Evolutionary conservation across 1,284 basidiomycete genomes (phyloP).

Genomic region (Leccinum fallax): DNA sequence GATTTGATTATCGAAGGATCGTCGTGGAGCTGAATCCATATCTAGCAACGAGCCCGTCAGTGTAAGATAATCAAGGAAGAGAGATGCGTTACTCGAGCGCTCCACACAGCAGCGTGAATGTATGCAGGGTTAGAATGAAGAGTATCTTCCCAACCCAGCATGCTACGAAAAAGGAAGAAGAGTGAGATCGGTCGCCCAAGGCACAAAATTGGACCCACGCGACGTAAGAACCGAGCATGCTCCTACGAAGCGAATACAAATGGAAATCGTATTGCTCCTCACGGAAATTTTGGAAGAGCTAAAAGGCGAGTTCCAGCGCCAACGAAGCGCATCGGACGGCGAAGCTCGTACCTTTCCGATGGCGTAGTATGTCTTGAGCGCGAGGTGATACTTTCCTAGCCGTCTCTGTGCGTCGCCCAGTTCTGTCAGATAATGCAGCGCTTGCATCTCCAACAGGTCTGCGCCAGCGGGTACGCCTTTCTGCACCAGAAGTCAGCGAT

Average conservation of each 20-base stretch:
- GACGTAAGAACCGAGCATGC: constrained; percentile 85
- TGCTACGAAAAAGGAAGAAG: constrained; percentile 42
- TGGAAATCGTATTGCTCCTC: constrained; percentile 99
- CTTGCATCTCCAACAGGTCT: constrained; percentile 97
- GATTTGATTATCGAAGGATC: constrained; percentile 61
- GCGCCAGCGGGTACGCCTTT: constrained; percentile 83
- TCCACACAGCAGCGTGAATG: constrained; percentile 72
- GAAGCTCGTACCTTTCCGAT: constrained; percentile 63
- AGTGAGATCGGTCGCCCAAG: constrained; percentile 3
- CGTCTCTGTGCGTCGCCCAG: constrained; percentile 76
- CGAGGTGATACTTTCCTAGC: constrained; percentile 72
- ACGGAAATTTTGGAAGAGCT: constrained; percentile 88
- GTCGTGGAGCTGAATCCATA: constrained; percentile 78
- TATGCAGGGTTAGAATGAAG: constrained; percentile 79
- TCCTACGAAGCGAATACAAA: constrained; percentile 90
- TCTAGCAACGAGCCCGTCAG: constrained; percentile 43
- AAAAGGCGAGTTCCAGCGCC: constrained; percentile 4
- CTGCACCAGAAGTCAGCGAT: constrained; percentile 40
- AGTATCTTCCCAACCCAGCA: constrained; percentile 84
- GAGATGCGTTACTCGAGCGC: constrained; percentile 54
- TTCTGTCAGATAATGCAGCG: constrained; percentile 85
- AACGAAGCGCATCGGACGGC: constrained; percentile 11
- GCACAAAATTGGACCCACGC: constrained; percentile 48
- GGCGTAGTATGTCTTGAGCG: constrained; percentile 85
- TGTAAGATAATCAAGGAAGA: constrained; percentile 9